Conservation (phyloP, 495 filamentous ascomycete species). For the Lasiosphaeriaceae sp. region DNA sequence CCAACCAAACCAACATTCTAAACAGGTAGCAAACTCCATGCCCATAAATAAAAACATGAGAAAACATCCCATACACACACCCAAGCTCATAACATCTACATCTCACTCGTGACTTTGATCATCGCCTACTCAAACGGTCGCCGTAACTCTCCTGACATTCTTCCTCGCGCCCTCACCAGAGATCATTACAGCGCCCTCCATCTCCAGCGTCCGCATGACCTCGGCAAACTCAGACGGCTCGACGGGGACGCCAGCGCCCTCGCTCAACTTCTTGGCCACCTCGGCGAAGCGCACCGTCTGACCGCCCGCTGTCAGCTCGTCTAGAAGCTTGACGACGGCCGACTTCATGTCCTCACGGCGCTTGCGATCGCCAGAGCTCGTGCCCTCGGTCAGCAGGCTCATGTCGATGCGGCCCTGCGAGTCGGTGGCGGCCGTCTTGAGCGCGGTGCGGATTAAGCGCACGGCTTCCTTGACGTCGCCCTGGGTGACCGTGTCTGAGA, state of each 20-base stretch:
- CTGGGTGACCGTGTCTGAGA: slow-evolving; percentile 68
- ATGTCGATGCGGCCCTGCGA: slow-evolving; percentile 94
- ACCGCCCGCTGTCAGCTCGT: slow-evolving; percentile 71
- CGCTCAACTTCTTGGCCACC: slow-evolving; percentile 65
- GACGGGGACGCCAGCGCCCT: slow-evolving; percentile 68
- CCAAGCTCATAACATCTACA: neutral
- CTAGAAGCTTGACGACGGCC: slow-evolving; percentile 66
- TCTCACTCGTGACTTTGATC: slow-evolving; percentile 2
- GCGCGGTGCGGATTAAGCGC: slow-evolving; percentile 84
- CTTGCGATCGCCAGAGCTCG: slow-evolving; percentile 75
- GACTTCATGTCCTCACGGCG: slow-evolving; percentile 80
- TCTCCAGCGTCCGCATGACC: slow-evolving; percentile 71
- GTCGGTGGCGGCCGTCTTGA: slow-evolving; percentile 96
- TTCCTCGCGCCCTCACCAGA: slow-evolving; percentile 80
- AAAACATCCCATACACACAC: neutral
- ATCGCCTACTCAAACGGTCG: slow-evolving; percentile 27
- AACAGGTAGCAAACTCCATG: no score
- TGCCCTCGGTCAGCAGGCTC: slow-evolving; percentile 89
- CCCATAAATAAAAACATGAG: neutral
- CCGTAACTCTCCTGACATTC: slow-evolving; percentile 72
- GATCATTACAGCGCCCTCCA: slow-evolving; percentile 78
- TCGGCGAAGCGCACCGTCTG: slow-evolving; percentile 71
- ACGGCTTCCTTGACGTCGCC: slow-evolving; percentile 89
- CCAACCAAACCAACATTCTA: no score
- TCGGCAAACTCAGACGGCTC: slow-evolving; percentile 79